Evolutionary conservation across 2,329 filamentous ascomycete species (phyloP).

Genomic region (Epicoccum nigrum): DNA sequence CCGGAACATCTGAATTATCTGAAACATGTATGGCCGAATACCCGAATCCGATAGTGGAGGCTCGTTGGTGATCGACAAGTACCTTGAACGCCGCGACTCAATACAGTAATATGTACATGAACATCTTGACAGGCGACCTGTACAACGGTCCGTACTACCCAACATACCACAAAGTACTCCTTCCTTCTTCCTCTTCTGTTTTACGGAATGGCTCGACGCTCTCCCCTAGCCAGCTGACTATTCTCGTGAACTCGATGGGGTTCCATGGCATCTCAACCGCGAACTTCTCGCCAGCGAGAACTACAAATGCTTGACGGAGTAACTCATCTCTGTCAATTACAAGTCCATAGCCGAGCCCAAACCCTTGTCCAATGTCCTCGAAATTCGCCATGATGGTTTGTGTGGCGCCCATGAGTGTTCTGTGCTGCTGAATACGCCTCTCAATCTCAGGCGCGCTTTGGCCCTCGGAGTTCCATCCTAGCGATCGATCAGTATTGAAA

Average conservation of each 20-base stretch:
- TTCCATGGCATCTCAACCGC: conserved; percentile 43
- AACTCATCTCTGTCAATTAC: conserved; percentile 38
- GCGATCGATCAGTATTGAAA: conserved; percentile 12
- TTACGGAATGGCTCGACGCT: conserved; percentile 36
- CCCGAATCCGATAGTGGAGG: conserved; percentile 15
- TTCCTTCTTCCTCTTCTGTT: conserved; percentile 37
- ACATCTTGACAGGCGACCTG: conserved; percentile 12
- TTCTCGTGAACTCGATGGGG: conserved; percentile 37
- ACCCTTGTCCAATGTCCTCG: conserved; percentile 37
- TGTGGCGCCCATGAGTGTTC: conserved; percentile 41
- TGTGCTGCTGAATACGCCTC: conserved; percentile 42
- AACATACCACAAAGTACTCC: conserved; percentile 36
- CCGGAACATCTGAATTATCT: conserved; percentile 14
- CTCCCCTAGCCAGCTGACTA: conserved; percentile 37
- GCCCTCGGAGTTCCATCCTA: conserved; percentile 42
- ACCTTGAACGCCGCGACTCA: conserved; percentile 12
- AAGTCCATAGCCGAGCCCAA: conserved; percentile 25
- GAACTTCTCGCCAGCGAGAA: conserved; percentile 41
- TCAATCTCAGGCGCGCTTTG: conserved; percentile 37
- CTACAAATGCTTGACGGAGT: conserved; percentile 41
- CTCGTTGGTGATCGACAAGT: conserved; percentile 16
- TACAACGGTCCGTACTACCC: conserved; percentile 21
- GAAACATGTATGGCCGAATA: conserved; percentile 20
- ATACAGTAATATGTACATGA: conserved; percentile 17
- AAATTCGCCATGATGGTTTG: conserved; percentile 41